Conservation (phyloP, 352 stramenopile species). For the Phytophthora quininea region DNA sequence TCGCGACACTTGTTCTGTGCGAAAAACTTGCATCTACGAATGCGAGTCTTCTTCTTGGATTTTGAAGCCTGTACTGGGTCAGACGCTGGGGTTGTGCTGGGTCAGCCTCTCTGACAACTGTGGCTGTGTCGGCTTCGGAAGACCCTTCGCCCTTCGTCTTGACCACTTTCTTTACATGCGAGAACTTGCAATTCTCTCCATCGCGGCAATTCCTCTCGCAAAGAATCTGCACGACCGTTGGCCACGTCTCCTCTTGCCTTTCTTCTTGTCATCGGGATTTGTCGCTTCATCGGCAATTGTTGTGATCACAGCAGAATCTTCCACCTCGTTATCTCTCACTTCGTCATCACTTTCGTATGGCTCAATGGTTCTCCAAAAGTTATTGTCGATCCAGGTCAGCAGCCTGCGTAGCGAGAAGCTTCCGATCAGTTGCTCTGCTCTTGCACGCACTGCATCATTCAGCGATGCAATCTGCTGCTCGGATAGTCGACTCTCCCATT, state of each 20-base stretch:
- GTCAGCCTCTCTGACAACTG: constrained; percentile 27
- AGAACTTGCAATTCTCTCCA: constrained; percentile 58
- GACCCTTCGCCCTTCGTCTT: constrained; percentile 13
- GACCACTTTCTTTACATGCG: constrained; percentile 35
- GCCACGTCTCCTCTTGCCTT: constrained; percentile 26
- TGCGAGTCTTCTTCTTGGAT: constrained; percentile 28
- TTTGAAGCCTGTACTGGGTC: constrained; percentile 12
- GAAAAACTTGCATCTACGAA: constrained; percentile 61
- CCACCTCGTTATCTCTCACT: background rate
- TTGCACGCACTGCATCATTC: constrained; percentile 40
- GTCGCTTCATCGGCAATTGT: constrained; percentile 1
- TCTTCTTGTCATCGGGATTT: constrained; percentile 17
- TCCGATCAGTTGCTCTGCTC: constrained; percentile 49
- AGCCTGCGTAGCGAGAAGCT: constrained; percentile 67
- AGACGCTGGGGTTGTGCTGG: constrained; percentile 1
- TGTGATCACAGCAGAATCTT: background rate
- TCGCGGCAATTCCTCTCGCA: constrained; percentile 56
- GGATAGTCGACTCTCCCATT: constrained; percentile 57
- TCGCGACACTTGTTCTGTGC: constrained; percentile 51
- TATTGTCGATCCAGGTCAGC: constrained; percentile 88
- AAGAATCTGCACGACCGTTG: constrained; percentile 55
- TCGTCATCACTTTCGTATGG: constrained; percentile 24
- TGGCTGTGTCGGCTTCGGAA: constrained; percentile 3
- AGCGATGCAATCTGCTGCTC: constrained; percentile 41
- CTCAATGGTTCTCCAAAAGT: constrained; percentile 53